Base-by-base conservation (phyloP, 2,329 filamentous ascomycete genomes). In the Aspergillus aculeatinus region DNA sequence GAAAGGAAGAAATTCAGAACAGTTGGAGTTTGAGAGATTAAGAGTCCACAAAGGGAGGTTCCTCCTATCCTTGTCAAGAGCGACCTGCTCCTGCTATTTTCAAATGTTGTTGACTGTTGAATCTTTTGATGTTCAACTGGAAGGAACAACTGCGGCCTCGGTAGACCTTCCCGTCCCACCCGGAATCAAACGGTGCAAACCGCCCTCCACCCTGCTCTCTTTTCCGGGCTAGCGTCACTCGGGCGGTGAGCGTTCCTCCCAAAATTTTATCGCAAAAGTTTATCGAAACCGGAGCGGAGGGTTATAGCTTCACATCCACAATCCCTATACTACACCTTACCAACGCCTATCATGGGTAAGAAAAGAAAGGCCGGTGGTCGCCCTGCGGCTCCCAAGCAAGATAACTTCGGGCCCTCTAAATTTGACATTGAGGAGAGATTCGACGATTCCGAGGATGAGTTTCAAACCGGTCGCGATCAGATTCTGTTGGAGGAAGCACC, bases 381-480 rank as follows among this genome's bases (percentile, higher is more conserved):
- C 57, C 64, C 75, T 11, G 74, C 78, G 55, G 62, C 69, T 23
- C 68, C 74, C 51, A 71, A 74, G 6, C 68, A 73, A 19, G 57
- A 73, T 42, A 61, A 62, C 3, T 61, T 68, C 9, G 68, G 69
- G 51, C 68, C 67, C 48, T 70, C 72, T 35, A 77, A 73, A 59
- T 79, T 74, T 54, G 70, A 72, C 55, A 62, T 75, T 21, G 73
- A 80, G 62, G 88, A 94, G 76, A 92, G 96, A 77, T 89, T 99
- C 68, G 91, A 93, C 65, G 89, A 97, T 74, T 96, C 92, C 1
- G 92, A 96, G 75, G 95, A 99, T 75, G 92, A 96, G 73, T 96
- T 96, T 74, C 91, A 94, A 70, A 82, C 93, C 61, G 89, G 93
- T 65, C 86, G 90, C 65, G 95, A 99, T 77, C 89, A 91, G 72